A percentile compares a stretch with the other conserved stretches of the same genome.
phyloP scores from a whole-genome alignment of 1,284 basidiomycete species.

The Cutaneotrichosporon dermatis region DNA sequence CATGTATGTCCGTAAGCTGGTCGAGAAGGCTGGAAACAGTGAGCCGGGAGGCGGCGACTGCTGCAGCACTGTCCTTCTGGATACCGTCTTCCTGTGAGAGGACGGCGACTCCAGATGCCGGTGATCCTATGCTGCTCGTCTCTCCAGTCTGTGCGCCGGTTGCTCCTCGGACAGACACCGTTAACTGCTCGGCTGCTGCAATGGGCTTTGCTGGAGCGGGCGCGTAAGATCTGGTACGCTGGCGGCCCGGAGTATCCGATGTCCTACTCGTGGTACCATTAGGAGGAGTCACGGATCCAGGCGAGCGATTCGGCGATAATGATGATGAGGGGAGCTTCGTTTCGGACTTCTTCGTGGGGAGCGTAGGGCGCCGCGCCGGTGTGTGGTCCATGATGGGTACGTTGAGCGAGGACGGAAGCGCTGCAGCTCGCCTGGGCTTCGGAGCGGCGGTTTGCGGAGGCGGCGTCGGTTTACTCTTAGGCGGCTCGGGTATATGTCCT shows the following conservation, averaged over 20 bases:
- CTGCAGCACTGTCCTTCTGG: constrained; percentile 1
- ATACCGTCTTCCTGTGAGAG: constrained; percentile 9
- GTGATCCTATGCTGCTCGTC: constrained; percentile 1
- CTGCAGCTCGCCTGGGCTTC: background rate
- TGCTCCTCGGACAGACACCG: constrained; percentile 40
- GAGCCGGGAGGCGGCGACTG: constrained; percentile 51
- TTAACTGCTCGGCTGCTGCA: constrained; percentile 40
- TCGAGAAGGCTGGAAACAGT: constrained; percentile 71
- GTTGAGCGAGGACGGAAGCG: constrained; percentile 1
- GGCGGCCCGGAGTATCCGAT: background rate
- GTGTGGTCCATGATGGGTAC: constrained; percentile 3
- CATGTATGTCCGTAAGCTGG: constrained; percentile 81
- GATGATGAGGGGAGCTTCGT: background rate
- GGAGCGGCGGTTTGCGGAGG: background rate
- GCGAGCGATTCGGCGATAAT: constrained; percentile 5
- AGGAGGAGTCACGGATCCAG: background rate
- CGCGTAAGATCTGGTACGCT: constrained; percentile 26
- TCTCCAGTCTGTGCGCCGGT: constrained; percentile 23
- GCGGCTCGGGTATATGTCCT: constrained; percentile 21
- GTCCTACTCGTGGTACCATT: background rate
- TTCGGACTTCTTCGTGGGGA: background rate
- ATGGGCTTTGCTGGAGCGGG: constrained; percentile 47
- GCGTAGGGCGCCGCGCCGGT: background rate
- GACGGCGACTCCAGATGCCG: constrained; percentile 18
- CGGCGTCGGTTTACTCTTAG: background rate